Evolutionary conservation across 257 asterid genomes (phyloP).

Genomic region (Solanum corneliomulleri): DNA sequence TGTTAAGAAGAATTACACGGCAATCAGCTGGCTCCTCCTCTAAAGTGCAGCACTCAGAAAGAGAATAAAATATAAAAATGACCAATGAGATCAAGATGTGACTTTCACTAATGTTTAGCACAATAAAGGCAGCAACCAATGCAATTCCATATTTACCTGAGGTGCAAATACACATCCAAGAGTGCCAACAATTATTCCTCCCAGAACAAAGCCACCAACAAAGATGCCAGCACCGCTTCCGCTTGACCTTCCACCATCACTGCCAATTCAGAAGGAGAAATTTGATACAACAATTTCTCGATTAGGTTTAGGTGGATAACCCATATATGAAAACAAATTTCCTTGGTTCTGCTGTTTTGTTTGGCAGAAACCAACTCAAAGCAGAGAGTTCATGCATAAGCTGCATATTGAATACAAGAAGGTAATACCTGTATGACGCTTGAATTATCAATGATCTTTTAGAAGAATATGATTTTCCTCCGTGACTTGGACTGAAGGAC

Average conservation of each 20-base stretch:
- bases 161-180: constrained; percentile 79
- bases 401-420: neutral
- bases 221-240: constrained; percentile 30
- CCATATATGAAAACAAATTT: neutral
- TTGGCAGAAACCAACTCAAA: neutral
- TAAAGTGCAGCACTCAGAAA: neutral
- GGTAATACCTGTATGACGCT: constrained; percentile 49
- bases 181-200: constrained; percentile 67
- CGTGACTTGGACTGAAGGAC: constrained; percentile 26
- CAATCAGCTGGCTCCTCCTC: neutral
- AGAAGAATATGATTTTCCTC: constrained; percentile 22
- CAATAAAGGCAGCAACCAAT: neutral
- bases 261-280: constrained; percentile 22
- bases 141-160: constrained; percentile 35
- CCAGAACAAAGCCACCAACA: constrained; percentile 72
- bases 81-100: neutral
- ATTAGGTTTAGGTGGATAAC: neutral
- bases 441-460: constrained; percentile 34
- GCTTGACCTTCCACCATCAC: constrained; percentile 43
- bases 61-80: neutral
- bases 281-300: neutral
- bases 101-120: neutral
- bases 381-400: neutral
- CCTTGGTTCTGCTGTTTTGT: neutral
- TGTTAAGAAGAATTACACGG: constrained; percentile 7